Base-by-base conservation (phyloP, 2,329 filamentous ascomycete species). In the Stachybotrys elegans region DNA sequence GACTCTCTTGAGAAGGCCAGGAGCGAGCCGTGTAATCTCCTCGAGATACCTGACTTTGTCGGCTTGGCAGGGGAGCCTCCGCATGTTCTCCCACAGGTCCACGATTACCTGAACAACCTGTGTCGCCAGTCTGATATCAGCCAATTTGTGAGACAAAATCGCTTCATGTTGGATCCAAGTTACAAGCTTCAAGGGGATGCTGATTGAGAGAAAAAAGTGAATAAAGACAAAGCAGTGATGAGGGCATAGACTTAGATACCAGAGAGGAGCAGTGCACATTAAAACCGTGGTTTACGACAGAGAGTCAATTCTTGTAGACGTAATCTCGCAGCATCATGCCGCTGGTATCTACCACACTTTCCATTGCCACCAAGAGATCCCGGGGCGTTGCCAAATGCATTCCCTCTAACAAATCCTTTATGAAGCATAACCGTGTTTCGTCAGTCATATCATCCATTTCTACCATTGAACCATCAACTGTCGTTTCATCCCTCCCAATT, bases 1-100 rank as follows among this genome's bases (percentile, higher is more conserved):
- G 93, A 97, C 66, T 88, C 84, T 22, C 56, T 67, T 1, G 76
- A 91, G 57, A 98, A 97, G 70, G 91, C 84, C 1, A 74, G 79
- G 21, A 84, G 78, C 44, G 88, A 98, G 63, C 93, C 93, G 1
- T 79, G 80, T 67, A 97, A 97, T 56, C 74, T 93, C 19, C 67
- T 97, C 9, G 72, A 83, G 51, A 76, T 97, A 19, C 87, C 90
- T 1, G 89, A 94, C 63, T 96, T 93, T 58, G 61, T 63, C 3
- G 79, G 75, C 12, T 47, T 71, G 27, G 35, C 47, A 3, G 48
- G 56, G 6, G 75, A 79, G 55, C 36, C 51, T 1, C 57, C 58
- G 2, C 52, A 66, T 34, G 68, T 83, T 8, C 58, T 84, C 41
- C 75, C 75, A 0, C 72, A 76, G 51, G 77, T 84, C 2, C 78